Evolutionary conservation across 73 alveolate genomes (phyloP).

Genomic region (Blepharisma japonicum): DNA sequence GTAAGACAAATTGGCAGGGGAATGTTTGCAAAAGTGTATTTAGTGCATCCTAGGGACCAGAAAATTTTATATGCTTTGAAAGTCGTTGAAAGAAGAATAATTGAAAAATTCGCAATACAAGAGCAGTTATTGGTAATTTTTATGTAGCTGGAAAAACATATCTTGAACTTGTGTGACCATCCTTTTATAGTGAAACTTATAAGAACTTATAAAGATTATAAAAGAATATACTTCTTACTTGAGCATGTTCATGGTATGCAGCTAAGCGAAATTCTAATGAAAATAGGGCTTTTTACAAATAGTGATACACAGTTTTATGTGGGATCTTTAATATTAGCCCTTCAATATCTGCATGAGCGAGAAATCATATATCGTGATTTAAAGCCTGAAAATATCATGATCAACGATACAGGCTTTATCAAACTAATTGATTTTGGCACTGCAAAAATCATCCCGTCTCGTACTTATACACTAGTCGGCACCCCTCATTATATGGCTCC

Average conservation of each 20-base stretch:
- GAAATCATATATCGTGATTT: neutral
- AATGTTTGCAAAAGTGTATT: conserved; percentile 48
- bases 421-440: conserved; percentile 27
- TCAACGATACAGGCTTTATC: neutral
- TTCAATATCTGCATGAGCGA: conserved; percentile 18
- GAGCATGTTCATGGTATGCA: conserved; percentile 11
- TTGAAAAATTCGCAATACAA: neutral
- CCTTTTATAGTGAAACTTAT: conserved; percentile 17
- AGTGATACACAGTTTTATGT: conserved; percentile 3
- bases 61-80: neutral
- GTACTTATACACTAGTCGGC: conserved; percentile 33
- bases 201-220: conserved; percentile 8
- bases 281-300: neutral
- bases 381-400: neutral
- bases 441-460: conserved; percentile 33
- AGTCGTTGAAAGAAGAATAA: neutral
- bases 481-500: conserved; percentile 51
- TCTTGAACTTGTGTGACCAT: neutral
- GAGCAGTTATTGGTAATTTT: neutral
- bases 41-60: conserved; percentile 41
- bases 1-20: conserved; percentile 62
- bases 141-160: neutral
- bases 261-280: neutral
- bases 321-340: neutral
- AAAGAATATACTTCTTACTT: neutral